Evolutionary conservation across 1,284 basidiomycete species (phyloP), one percentile per base, ranked within the genome.

Genomic region (Ceraceosorus guamensis): DNA sequence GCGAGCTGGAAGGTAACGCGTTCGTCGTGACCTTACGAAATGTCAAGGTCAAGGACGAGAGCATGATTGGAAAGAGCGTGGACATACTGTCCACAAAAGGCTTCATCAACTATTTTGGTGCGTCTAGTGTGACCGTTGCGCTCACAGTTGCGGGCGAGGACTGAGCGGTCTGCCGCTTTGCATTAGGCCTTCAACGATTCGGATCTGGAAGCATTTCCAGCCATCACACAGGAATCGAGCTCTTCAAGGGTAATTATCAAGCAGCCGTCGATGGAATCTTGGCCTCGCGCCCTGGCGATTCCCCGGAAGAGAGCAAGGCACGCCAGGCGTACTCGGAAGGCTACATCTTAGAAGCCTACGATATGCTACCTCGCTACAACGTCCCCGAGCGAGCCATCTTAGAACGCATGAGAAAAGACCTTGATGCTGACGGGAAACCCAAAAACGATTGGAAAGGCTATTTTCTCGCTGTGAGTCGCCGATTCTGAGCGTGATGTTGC

Each of bases 201-300:
- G 95, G 95, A 34, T 98, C 93, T 0, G 91, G 93, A 6, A 85
- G 89, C 10, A 86, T 98, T 32, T 91, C 93, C 1, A 97, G 95
- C 0, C 93, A 99, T 71, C 81, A 87, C 3, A 91, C 97, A 54
- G 95, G 95, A 6, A 82, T 97, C 13, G 86, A 89, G 3, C 81
- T 99, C 37, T 82, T 99, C 16, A 85, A 85, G 67, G 86, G 85
- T 4, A 86, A 96, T 67, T 99, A 63, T 46, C 50, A 60, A 18
- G 33, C 50, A 31, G 69, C 68, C 11, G 59, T 71, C 46, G 61
- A 62, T 16, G 57, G 70, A 30, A 56, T 76, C 44, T 59, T 76
- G 39, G 35, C 48, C 6, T 54, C 62, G 14, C 60, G 67, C 10
- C 8, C 50, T 10, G 30, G 57, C 24, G 68, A 67, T 48, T n/a